Evolutionary conservation across 805 yeast species (phyloP), one percentile per base, ranked within the genome.

Genomic region (Saturnispora besseyi): DNA sequence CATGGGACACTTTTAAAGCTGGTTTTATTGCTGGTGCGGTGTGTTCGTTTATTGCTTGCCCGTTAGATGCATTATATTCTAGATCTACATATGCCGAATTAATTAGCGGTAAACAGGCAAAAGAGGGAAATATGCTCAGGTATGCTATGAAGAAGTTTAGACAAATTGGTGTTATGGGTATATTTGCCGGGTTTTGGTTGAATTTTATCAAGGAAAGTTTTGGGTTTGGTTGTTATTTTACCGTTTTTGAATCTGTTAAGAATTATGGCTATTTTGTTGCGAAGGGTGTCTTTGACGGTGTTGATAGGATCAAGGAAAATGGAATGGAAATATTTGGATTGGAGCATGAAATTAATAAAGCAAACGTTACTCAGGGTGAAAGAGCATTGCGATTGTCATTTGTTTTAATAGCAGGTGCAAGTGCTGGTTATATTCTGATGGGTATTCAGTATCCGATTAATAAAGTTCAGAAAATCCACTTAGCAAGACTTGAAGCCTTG

Each of bases 41-140:
- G 24, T 96, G 93, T 58, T 84, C 95, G n/a, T 67, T 87, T 15
- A 90, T 87, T 0, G 96, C 96, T 2, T 91, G 96, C 1, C 98
- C 98, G 0, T 73, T 91, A 4, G 97, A 91, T 66, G 96, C 97
- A 7, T 79, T 91, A 3, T 85, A 84, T 60, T 79, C 95, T 1
- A 73, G 97, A 56, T 86, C 90, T 55, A 75, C 81, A 1, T 82
- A 87, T 5, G 77, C 84, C 10, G 96, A 88, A 56, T 67, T 90
- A 48, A 65, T 87, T 13, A 74, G 76, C 47, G 85, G 88, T 6
- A 47, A 50, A 31, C 49, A 48, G 12, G 72, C 75, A 31, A 82
- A 85, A 64, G 77, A 77, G 51, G 55, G 54, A 7, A 84, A 84
- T 51, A 63, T 90, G 50, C 87, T 96, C 95, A 67, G 67, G 26